phyloP scores from a whole-genome alignment of 73 alveolate genomes.

The Blepharisma japonicum region DNA sequence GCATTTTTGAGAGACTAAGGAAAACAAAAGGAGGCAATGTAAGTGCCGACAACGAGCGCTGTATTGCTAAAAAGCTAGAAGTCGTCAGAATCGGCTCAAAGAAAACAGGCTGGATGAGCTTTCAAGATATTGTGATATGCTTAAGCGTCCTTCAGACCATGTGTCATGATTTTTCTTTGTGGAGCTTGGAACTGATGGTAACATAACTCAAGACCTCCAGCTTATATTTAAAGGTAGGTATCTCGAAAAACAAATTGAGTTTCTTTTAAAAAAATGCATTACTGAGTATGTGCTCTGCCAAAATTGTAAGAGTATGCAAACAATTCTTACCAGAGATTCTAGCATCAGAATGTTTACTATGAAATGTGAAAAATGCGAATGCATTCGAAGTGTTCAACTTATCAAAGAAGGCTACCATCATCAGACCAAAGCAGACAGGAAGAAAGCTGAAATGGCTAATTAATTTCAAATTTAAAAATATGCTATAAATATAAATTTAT shows the following conservation, averaged over 20 bases:
- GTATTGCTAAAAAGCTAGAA: slow-evolving; percentile 42
- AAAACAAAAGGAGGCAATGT: not conserved
- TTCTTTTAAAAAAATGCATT: slow-evolving; percentile 39
- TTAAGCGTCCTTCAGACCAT: slow-evolving; percentile 55
- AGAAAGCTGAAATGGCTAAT: not conserved
- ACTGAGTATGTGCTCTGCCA: slow-evolving; percentile 55
- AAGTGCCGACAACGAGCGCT: not conserved
- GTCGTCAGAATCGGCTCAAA: slow-evolving; percentile 50
- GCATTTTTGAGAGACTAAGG: not conserved
- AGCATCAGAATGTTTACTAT: slow-evolving; percentile 50
- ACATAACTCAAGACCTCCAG: slow-evolving; percentile 41
- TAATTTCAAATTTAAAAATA: too few relatives aligned
- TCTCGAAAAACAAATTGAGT: slow-evolving; percentile 46
- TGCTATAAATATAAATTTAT: too few relatives aligned
- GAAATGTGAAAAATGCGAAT: slow-evolving; percentile 52
- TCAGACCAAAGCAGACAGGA: slow-evolving; percentile 27
- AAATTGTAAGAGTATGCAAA: slow-evolving; percentile 52
- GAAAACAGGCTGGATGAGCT: slow-evolving; percentile 55
- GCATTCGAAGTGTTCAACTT: slow-evolving; percentile 42
- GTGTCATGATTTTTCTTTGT: slow-evolving; percentile 38
- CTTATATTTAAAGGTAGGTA: slow-evolving; percentile 49
- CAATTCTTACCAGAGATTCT: slow-evolving; percentile 43
- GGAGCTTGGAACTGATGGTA: slow-evolving; percentile 65
- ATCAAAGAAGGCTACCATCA: slow-evolving; percentile 28
- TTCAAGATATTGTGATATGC: slow-evolving; percentile 45